Evolutionary conservation across 75 land plant species (phyloP).

Genomic region (Isoetes taiwanensis): DNA sequence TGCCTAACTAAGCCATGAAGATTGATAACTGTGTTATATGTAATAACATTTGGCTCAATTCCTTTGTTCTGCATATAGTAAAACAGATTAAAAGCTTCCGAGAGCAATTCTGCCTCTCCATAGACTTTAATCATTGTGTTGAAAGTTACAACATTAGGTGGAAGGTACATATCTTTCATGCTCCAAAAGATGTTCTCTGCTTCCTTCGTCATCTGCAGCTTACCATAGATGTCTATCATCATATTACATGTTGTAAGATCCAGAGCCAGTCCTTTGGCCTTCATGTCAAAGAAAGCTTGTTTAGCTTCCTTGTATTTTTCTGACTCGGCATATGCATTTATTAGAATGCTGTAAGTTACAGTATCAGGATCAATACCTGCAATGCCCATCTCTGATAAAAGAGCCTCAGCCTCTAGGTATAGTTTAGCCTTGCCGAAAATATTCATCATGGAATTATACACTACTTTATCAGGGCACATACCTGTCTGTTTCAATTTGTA

Average conservation of each 20-base stretch:
- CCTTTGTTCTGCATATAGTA: slow-evolving; percentile 61
- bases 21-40: slow-evolving; percentile 82
- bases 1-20: slow-evolving; percentile 57
- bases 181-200: slow-evolving; percentile 82
- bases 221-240: slow-evolving; percentile 88
- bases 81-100: slow-evolving; percentile 73
- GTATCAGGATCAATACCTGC: slow-evolving; percentile 48
- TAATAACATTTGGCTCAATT: slow-evolving; percentile 52
- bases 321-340: slow-evolving; percentile 49
- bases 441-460: slow-evolving; percentile 76
- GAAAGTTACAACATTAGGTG: slow-evolving; percentile 71
- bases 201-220: slow-evolving; percentile 71
- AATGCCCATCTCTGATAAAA: slow-evolving; percentile 47
- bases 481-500: slow-evolving; percentile 32
- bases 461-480: slow-evolving; percentile 60
- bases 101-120: slow-evolving; percentile 63
- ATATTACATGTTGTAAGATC: slow-evolving; percentile 80
- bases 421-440: slow-evolving; percentile 72
- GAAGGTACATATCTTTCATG: slow-evolving; percentile 44
- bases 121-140: slow-evolving; percentile 86
- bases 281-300: slow-evolving; percentile 67
- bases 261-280: slow-evolving; percentile 29
- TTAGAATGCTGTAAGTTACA: slow-evolving; percentile 62
- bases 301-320: slow-evolving; percentile 50
- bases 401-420: slow-evolving; percentile 46